Evolutionary conservation across 305 asterid species (phyloP).

Genomic region (Striga hermonthica): DNA sequence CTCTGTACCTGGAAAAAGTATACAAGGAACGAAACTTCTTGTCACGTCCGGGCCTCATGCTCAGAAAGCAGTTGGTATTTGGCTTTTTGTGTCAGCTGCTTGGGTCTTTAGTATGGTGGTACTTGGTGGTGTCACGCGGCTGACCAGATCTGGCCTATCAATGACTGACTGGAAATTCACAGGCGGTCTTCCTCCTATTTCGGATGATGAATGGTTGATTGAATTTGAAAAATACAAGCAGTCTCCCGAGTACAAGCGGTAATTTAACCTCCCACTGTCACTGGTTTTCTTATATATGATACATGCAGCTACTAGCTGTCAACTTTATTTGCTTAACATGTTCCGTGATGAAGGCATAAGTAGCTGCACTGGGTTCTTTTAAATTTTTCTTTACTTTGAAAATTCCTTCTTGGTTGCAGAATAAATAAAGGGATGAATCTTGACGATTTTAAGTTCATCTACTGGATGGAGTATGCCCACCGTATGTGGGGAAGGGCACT

Average conservation of each 20-base stretch:
- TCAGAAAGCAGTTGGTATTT: conserved; percentile 70
- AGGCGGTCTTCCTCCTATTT: conserved; percentile 73
- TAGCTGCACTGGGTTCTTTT: conserved; percentile 11
- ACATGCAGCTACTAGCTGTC: neutral
- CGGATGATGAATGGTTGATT: conserved; percentile 69
- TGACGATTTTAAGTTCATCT: conserved; percentile 92
- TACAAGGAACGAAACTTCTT: conserved; percentile 60
- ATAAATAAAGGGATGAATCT: conserved; percentile 83
- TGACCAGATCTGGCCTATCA: conserved; percentile 82
- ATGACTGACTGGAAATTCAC: conserved; percentile 96
- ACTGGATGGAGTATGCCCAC: conserved; percentile 99
- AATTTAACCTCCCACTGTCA: conserved; percentile 35
- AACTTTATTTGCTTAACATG: conserved; percentile 6
- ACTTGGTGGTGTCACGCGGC: conserved; percentile 79
- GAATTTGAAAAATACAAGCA: conserved; percentile 88
- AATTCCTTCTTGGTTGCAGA: conserved; percentile 40
- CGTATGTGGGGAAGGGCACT: conserved; percentile 99
- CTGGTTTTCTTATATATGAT: conserved; percentile 12
- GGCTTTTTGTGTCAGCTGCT: conserved; percentile 87
- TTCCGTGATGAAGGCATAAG: conserved; percentile 6
- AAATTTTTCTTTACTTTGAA: neutral
- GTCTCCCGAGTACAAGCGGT: conserved; percentile 84
- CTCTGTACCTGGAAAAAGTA: conserved; percentile 39
- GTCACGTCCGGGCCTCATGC: conserved; percentile 81
- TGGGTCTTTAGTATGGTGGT: conserved; percentile 97